phyloP scores from a whole-genome alignment of 2,329 filamentous ascomycete species.

The Eutypella sp. region DNA sequence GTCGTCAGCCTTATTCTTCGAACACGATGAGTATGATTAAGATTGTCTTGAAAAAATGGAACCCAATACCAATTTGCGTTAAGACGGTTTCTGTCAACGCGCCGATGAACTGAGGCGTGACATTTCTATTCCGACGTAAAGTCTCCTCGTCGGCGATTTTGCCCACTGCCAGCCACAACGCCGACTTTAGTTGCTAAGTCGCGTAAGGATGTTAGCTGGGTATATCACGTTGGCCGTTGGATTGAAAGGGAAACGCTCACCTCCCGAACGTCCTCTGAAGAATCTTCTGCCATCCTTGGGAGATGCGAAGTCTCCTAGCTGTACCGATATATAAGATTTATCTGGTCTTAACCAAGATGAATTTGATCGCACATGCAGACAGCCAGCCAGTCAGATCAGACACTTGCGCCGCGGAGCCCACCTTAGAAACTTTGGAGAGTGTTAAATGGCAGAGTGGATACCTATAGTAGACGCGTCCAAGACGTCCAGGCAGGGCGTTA shows the following conservation, averaged over 20 bases:
- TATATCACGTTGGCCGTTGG: background rate
- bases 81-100: conserved; percentile 70
- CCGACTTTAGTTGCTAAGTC: conserved; percentile 70
- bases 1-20: background rate
- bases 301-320: no score
- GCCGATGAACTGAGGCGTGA: conserved; percentile 87
- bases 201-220: conserved; percentile 2
- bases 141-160: conserved; percentile 86
- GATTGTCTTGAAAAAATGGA: conserved; percentile 1
- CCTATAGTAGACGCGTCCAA: background rate
- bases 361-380: no score
- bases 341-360: no score
- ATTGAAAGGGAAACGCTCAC: conserved; percentile 10
- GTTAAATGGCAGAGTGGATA: no score
- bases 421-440: background rate
- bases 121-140: conserved; percentile 68
- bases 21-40: background rate
- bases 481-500: no score
- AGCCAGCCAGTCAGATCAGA: no score
- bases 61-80: conserved; percentile 64
- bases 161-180: conserved; percentile 78
- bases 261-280: conserved; percentile 27
- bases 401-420: no score
- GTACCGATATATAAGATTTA: no score
- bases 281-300: conserved; percentile 30